Evolutionary conservation across 345 rosid species (phyloP), one percentile per base, ranked within the genome.

Genomic region (Corchorus capsularis): DNA sequence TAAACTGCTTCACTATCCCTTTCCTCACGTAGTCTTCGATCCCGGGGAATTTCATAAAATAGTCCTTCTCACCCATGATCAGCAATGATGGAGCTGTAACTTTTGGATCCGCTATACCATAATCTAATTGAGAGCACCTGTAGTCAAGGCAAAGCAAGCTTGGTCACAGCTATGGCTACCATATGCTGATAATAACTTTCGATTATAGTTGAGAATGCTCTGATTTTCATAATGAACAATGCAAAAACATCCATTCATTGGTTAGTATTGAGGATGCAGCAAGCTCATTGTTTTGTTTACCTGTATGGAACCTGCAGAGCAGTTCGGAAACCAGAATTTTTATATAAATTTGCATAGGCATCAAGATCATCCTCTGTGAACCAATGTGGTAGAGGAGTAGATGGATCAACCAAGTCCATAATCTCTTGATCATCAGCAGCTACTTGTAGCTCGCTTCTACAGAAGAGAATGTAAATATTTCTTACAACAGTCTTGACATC

Each of bases 341-440:
- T 80, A 17, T 86, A 89, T 52, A 82, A 46, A 27, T 75, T 67
- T 20, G 90, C 87, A 72, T 86, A 89, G 37, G 43, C 82, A 16
- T 63, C 66, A 6, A 88, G 83, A 62, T 88, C 92, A 15, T 88
- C 85, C 75, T 86, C 86, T 0, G 78, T 71, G 74, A 86, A 81
- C 87, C 87, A 86, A 0, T 84, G 75, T 14, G 88, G 92, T 9
- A 86, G 73, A 6, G 90, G 84, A 57, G 88, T 74, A 7, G 84
- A 79, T 22, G 84, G 76, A 37, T 78, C 86, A 46, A 88, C 86
- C 76, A 88, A 71, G 83, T 86, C 92, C 92, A 85, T 80, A 61
- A 85, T 82, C 75, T 89, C 92, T 75, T 82, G 73, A 46, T 85
- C 79, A 32, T 85, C 86, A 8, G 57, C 49, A 4, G 87, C 89